Percentiles rank a stretch among this genome's conserved stretches.
These are phyloP conservation scores for Citrus australasica DNA, from an alignment of 345 rosid genomes.

Conservation along the genomic window DNA sequence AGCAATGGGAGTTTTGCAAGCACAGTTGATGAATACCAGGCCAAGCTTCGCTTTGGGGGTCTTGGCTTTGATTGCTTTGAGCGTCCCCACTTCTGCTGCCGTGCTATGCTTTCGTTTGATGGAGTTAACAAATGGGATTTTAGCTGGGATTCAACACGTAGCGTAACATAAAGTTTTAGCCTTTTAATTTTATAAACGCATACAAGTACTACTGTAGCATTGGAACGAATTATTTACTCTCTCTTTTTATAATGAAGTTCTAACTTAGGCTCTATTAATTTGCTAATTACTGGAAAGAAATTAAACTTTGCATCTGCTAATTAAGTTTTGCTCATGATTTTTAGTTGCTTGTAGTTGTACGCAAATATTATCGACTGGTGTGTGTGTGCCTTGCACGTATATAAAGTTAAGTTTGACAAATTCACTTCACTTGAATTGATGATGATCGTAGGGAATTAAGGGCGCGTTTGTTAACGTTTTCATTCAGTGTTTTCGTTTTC, in stretches of 20 bases:
- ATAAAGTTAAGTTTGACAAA: no score
- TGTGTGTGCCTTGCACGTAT: no score
- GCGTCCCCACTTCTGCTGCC: constrained; percentile 45
- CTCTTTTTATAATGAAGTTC: not conserved
- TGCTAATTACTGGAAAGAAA: not conserved
- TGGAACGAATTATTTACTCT: not conserved
- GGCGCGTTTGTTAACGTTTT: no score
- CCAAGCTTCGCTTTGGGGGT: constrained; percentile 51
- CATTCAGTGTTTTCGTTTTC: no score
- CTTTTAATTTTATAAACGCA: no score
- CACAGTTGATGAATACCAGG: constrained; percentile 53
- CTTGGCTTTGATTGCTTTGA: constrained; percentile 35
- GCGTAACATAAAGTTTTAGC: no score
- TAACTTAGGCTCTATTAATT: not conserved
- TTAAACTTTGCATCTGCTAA: not conserved
- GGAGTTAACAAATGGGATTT: constrained; percentile 18
- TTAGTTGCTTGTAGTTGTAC: not conserved
- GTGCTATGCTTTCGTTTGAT: constrained; percentile 23
- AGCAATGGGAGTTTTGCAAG: constrained; percentile 43
- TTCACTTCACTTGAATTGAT: no score
- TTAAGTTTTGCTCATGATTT: not conserved
- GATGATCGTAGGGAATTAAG: no score
- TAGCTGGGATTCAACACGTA: not conserved
- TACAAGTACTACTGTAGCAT: not conserved
- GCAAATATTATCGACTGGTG: not conserved